Conservation (phyloP, 1,284 basidiomycete species). For the Cutaneotrichosporon spelunceum region DNA sequence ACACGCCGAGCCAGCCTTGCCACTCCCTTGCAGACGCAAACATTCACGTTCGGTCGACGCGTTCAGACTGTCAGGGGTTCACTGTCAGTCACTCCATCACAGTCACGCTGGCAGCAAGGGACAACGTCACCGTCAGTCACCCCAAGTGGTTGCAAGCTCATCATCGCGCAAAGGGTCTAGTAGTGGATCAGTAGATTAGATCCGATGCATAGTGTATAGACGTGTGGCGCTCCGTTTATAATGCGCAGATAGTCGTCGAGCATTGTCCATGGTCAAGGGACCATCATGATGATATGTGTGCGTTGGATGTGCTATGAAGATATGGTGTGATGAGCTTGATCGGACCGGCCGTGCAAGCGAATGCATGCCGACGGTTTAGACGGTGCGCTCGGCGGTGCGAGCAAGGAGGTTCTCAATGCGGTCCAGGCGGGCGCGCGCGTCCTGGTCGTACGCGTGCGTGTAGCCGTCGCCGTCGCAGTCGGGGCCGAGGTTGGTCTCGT, state of each 20-base stretch:
- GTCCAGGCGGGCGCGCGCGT: conserved; percentile 23
- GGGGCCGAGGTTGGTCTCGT: conserved; percentile 33
- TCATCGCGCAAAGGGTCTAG: too few species aligned
- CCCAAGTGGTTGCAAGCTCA: too few species aligned
- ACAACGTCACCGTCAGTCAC: too few species aligned
- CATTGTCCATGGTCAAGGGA: neutral
- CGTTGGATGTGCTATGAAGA: neutral
- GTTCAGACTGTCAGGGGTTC: too few species aligned
- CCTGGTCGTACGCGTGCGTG: conserved; percentile 15
- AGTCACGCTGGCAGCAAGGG: too few species aligned
- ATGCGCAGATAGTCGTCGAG: neutral
- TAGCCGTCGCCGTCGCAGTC: conserved; percentile 25
- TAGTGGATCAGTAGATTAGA: neutral
- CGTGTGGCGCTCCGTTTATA: neutral
- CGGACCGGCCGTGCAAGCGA: conserved; percentile 1
- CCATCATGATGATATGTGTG: neutral
- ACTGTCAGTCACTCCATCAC: too few species aligned
- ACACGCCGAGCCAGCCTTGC: too few species aligned
- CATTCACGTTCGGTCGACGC: too few species aligned
- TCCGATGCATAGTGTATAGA: neutral
- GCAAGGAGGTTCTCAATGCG: conserved; percentile 28
- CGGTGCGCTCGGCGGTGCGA: conserved; percentile 1
- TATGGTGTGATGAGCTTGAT: neutral
- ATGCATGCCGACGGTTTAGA: neutral
- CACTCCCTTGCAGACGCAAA: too few species aligned